A percentile compares a stretch with the other conserved stretches of the same genome.
These are phyloP conservation scores for Scedosporium dehoogii DNA, from an alignment of 2,329 filamentous ascomycete genomes.

Conservation along the genomic window DNA sequence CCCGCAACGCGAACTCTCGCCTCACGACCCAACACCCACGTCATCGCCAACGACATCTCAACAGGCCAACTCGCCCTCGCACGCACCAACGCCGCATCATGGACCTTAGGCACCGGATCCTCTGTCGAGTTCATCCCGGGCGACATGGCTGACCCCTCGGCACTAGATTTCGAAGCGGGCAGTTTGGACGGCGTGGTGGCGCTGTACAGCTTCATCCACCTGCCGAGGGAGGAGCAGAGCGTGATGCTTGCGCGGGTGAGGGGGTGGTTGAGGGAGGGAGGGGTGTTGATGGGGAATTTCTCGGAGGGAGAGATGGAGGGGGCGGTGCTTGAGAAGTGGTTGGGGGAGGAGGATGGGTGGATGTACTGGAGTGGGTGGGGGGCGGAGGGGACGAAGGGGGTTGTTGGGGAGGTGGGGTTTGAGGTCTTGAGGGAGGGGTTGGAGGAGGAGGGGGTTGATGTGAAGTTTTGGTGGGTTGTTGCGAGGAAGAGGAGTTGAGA, in stretches of 20 bases:
- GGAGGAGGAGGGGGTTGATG: slow-evolving; percentile 20
- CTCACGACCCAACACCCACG: slow-evolving; percentile 8
- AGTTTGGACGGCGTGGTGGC: slow-evolving; percentile 38
- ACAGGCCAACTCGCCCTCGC: slow-evolving; percentile 24
- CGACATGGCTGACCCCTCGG: slow-evolving; percentile 24
- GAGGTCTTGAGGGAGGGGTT: slow-evolving; percentile 22
- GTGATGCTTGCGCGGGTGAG: slow-evolving; percentile 31
- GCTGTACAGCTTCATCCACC: slow-evolving; percentile 46
- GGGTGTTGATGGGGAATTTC: slow-evolving; percentile 39
- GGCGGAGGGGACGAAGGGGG: slow-evolving; percentile 19
- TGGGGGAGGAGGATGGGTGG: slow-evolving; percentile 28
- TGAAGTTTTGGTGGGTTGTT: slow-evolving; percentile 29
- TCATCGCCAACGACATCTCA: slow-evolving; percentile 32
- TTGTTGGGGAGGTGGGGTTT: slow-evolving; percentile 21
- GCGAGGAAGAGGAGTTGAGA: slow-evolving; percentile 16
- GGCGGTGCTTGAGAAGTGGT: slow-evolving; percentile 24
- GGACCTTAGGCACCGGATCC: slow-evolving; percentile 13
- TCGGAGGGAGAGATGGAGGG: slow-evolving; percentile 17
- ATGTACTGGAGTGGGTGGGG: slow-evolving; percentile 34
- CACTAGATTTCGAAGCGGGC: slow-evolving; percentile 18
- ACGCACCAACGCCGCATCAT: slow-evolving; percentile 7
- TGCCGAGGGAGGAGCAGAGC: slow-evolving; percentile 39
- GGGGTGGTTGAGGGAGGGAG: slow-evolving; percentile 41
- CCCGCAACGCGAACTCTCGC: slow-evolving; percentile 24
- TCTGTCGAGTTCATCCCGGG: slow-evolving; percentile 19